phyloP scores from a whole-genome alignment of 768 basidiomycete genomes.

The Leucocoprinus sp. region DNA sequence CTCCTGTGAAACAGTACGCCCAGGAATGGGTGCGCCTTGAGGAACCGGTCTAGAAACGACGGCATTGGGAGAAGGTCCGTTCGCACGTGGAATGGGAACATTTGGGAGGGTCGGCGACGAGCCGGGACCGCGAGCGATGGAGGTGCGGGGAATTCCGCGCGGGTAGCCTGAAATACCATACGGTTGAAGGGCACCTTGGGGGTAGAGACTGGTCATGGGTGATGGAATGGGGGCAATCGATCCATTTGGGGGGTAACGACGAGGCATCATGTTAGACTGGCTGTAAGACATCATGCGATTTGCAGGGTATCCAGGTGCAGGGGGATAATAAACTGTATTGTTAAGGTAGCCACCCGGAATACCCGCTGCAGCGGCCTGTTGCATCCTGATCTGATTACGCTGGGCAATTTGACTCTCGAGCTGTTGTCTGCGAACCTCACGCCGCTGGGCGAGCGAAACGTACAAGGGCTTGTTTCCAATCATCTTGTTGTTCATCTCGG shows the following conservation, averaged over 20 bases:
- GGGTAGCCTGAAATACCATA: slow-evolving; percentile 68
- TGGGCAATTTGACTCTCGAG: slow-evolving; percentile 98
- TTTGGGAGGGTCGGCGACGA: slow-evolving; percentile 61
- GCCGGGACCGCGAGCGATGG: slow-evolving; percentile 58
- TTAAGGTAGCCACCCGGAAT: slow-evolving; percentile 80
- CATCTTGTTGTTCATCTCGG: slow-evolving; percentile 99
- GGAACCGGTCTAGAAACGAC: slow-evolving; percentile 42
- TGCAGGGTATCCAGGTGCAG: slow-evolving; percentile 76
- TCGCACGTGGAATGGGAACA: slow-evolving; percentile 57
- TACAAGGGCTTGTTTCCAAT: slow-evolving; percentile 97
- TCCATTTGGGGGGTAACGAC: slow-evolving; percentile 78
- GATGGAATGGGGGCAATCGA: slow-evolving; percentile 64
- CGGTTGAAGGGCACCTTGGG: slow-evolving; percentile 62
- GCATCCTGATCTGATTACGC: slow-evolving; percentile 94
- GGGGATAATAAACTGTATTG: slow-evolving; percentile 80
- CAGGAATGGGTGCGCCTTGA: slow-evolving; percentile 38
- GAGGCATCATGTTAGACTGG: slow-evolving; percentile 82
- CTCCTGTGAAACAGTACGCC: slow-evolving; percentile 25
- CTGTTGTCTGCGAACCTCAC: slow-evolving; percentile 96
- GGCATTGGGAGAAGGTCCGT: slow-evolving; percentile 50
- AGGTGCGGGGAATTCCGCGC: slow-evolving; percentile 52
- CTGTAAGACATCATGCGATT: slow-evolving; percentile 78
- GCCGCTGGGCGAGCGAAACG: slow-evolving; percentile 96
- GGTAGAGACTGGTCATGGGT: slow-evolving; percentile 65
- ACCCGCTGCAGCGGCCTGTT: slow-evolving; percentile 86